Base-by-base conservation (phyloP, 306 rosid genomes). In the Carpinus fangiana region DNA sequence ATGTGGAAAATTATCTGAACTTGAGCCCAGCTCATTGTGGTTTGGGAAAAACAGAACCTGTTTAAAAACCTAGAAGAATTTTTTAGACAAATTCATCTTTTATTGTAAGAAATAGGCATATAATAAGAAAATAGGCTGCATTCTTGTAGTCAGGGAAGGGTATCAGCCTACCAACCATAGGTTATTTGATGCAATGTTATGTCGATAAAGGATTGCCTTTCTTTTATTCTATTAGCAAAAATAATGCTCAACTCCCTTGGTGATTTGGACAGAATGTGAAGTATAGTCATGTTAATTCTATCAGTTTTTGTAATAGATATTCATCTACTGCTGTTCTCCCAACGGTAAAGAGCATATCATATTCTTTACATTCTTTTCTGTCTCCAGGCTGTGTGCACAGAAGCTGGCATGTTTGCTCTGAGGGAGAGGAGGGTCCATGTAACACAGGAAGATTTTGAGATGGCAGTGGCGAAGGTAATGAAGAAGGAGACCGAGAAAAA, bases 391-490 rank as follows among this genome's bases (percentile, higher is more conserved):
- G 99, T 96, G 13, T 93, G 99, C 89, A 96, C 99, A 48, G 99
- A 96, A 87, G 98, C 99, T 7, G 99, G 99, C 26, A 96, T 96
- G 99, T 96, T 96, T 84, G 98, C 99, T 48, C 76, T 96, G 85
- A 91, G 99, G 80, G 98, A 91, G 88, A 87, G 99, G 80, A 90
- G 99, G 75, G 97, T 96, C 46, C 99, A 93, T 20, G 99, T 96
- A 51, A 91, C 98, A 2, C 96, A 96, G 78, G 99, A 96, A 81
- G 99, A 96, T 81, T 96, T 96, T 62, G 99, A 96, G 89, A 96
- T 96, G 97, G 99, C 97, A 4, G 99, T 96, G 72, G 99, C 98
- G 47, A 96, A 96, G 93, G 99, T 93, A n/a, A 96, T 93, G 99
- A 96, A 96, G 79, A 91, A 93, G 97, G 99, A 96, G 75, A 91